Base-by-base conservation (phyloP, 192 early-diverging fungal species). In the Coemansia sp. region DNA sequence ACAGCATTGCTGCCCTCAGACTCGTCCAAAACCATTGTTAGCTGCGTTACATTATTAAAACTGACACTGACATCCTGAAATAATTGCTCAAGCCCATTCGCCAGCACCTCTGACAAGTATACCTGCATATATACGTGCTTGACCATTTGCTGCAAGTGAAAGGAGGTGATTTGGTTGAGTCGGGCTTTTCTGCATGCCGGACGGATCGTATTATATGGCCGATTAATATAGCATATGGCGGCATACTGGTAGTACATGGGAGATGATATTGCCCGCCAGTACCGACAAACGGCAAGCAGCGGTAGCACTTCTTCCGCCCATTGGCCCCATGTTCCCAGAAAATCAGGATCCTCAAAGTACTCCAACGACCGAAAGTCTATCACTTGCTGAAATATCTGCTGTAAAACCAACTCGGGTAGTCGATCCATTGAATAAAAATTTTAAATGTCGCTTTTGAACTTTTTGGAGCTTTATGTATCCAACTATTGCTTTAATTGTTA, bases 191-290 rank as follows among this genome's bases (percentile, higher is more conserved):
- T 33, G 48, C 48, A 35, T 9, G 48, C 48, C n/a, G 11, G 48
- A 3, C 30, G 20, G 26, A 50, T 31, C 16, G 11, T 18, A 15
- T 28, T 33, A 5, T 33, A 50, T 4, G 11, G 30, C 3, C 16
- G 6, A 28, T 6, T 16, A 2, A 4, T 15, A 33, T 15, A 50
- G 15, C 48, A 50, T 15, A 26, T 31, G 5, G 48, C 48, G 14
- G 48, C 48, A 9, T 50, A 50, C 30, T 31, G 48, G 48, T 50
- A 50, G 48, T 50, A 50, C 15, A 33, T 26, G 15, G 48, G 31
- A 15, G 28, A 50, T 3, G 48, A 20, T 3, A 50, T 5, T 13
- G 12, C 13, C 1, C 48, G 48, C 48, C 48, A 50, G 30, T 50
- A 16, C 8, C 48, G 11, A 15, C 30, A 33, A 0, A 50, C 48